Base-by-base conservation (phyloP, 2,329 filamentous ascomycete species). In the Macrophomina tecta region DNA sequence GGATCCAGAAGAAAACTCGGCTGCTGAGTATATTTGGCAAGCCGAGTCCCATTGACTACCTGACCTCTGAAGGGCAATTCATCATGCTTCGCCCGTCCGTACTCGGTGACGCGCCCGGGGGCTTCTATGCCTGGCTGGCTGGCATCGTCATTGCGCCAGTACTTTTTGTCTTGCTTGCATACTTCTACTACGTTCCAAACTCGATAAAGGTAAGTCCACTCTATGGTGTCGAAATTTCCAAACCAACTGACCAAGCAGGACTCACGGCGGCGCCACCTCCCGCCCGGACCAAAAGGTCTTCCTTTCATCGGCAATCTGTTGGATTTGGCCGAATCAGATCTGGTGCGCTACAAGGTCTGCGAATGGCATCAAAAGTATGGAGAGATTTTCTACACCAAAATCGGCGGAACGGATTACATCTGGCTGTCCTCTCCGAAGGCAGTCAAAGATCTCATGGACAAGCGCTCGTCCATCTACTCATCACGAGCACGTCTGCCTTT, bases 391-490 rank as follows among this genome's bases (percentile, higher is more conserved):
- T 77, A 78, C 67, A 72, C 83, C 23, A 74, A 77, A 2, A 70
- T 83, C 5, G 82, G 82, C 8, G 82, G 79, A 76, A 76, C 82
- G 52, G 77, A 81, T 67, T 84, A 80, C 80, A 78, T 82, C 30
- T 73, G 82, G 67, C 70, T 84, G n/a, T 82, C 81, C 69, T 79
- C 72, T 7, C 81, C 82, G 1, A 74, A 76, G 30, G 81, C 80
- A 0, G 76, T 83, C 12, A 78, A 78, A 45, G 81, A 83, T n/a
- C 77, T 84, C 18, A 69, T 84, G 34, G 80, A 83, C 65, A 80
- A 79, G 67, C 75, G 78, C 60, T 76, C 76, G 11, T 70, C 72
- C 1, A 68, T 72, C 30, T 79, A 79, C 5, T 79, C 77, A 5
- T 79, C 77, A n/a, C 74, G 78, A 42, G 66, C 72, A 8, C 81